Evolutionary conservation across 345 rosid genomes (phyloP), one percentile per base, ranked within the genome.

Genomic region (Firmiana major): DNA sequence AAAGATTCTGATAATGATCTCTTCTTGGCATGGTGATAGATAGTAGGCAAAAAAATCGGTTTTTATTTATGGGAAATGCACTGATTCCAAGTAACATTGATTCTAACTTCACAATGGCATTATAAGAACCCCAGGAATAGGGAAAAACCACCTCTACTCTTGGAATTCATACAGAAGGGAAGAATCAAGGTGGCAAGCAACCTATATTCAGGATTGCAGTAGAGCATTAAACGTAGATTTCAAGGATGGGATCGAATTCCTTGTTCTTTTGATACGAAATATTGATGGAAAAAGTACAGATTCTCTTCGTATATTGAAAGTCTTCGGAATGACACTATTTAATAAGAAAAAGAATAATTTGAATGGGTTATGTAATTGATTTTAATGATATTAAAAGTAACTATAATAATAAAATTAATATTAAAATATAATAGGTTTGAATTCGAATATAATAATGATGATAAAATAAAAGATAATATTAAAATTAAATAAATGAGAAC

Each of bases 151-250:
- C 40, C 65, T 62, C 28, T 62, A 62, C 65, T 62, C 65, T 28
- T 26, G 40, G 65, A 62, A 62, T 28, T 28, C 28, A 12, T 62
- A 6, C 12, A 11, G 24, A 26, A 59, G 63, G 17, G 5, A 24
- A 24, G 26, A 64, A 48, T 38, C 46, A 64, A 17, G 12, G 26
- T 36, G 69, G 46, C 48, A 64, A 64, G 69, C 45, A 64, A 64
- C 46, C 45, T 65, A 42, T n/a, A 65, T 65, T 65, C 71, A n/a
- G 71, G 49, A 42, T n/a, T 38, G 70, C 40, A n/a, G 12, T 65
- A n/a, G 12, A n/a, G n/a, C 19, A 17, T 64, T 60, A 12, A 11
- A 62, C 9, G n/a, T 21, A 65, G 71, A 65, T 65, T 65, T 65
- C 70, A 38, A 9, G 48, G 19, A 65, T 38, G 0, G 19, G 8